Percentiles rank a stretch among this genome's conserved stretches.
These are phyloP conservation scores for Saccharomycopsis sp. DNA, from an alignment of 805 yeast genomes.

Conservation along the genomic window DNA sequence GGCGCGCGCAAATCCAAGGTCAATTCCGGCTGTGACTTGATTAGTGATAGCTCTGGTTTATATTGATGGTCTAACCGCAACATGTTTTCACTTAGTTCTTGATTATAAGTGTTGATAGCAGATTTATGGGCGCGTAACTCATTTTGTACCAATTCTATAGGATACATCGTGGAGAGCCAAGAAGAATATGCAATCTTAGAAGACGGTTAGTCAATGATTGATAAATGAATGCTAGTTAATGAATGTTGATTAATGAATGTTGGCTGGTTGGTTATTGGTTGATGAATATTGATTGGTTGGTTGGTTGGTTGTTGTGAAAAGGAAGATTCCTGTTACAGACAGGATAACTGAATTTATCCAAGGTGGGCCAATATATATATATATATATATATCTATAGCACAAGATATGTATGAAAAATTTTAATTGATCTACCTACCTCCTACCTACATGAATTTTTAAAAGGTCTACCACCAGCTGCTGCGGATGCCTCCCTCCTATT, in stretches of 20 bases:
- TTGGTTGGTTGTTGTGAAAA: too few relatives aligned
- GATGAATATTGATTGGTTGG: too few relatives aligned
- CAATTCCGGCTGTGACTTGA: conserved; percentile 84
- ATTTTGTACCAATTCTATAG: conserved; percentile 39
- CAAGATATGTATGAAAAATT: too few relatives aligned
- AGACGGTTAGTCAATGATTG: background rate
- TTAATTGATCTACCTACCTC: too few relatives aligned
- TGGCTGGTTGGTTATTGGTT: too few relatives aligned
- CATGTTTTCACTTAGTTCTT: conserved; percentile 38
- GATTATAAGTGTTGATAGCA: conserved; percentile 44
- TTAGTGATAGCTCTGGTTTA: conserved; percentile 53
- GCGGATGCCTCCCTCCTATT: too few relatives aligned
- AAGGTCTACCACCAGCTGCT: too few relatives aligned
- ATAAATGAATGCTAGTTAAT: background rate
- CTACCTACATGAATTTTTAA: too few relatives aligned
- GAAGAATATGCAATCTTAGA: background rate
- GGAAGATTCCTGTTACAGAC: too few relatives aligned
- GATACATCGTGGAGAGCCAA: conserved; percentile 28
- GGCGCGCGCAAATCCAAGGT: conserved; percentile 53
- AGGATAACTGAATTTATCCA: too few relatives aligned
- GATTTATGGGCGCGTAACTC: conserved; percentile 43
- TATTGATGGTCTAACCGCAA: conserved; percentile 12
- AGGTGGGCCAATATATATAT: too few relatives aligned
- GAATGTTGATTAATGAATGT: background rate
- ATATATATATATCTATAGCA: too few relatives aligned